Conservation (phyloP, 2,329 filamentous ascomycete genomes). For the Verticillium klebahnii region DNA sequence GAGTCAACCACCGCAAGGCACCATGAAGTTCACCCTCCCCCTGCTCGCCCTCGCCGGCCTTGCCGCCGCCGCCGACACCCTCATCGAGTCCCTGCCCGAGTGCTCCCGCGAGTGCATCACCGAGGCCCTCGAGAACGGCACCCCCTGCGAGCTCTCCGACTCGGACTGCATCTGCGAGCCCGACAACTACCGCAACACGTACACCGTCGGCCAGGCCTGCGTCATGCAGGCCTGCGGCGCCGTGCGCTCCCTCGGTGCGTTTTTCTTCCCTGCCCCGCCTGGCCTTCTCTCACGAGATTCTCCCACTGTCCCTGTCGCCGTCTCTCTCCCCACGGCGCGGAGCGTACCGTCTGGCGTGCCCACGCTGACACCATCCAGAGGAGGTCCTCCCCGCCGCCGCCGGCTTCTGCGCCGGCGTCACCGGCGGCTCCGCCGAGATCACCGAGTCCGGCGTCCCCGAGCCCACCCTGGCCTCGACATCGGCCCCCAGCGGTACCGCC, state of each 20-base stretch:
- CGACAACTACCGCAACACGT: slow-evolving; percentile 28
- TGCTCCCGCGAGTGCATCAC: slow-evolving; percentile 16
- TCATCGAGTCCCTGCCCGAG: slow-evolving; percentile 15
- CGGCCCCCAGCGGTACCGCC: neutral
- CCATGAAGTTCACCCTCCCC: slow-evolving; percentile 11
- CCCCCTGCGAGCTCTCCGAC: slow-evolving; percentile 15
- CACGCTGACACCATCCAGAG: slow-evolving; percentile 6
- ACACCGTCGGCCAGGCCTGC: slow-evolving; percentile 32
- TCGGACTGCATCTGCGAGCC: slow-evolving; percentile 16
- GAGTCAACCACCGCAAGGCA: neutral
- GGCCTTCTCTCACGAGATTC: neutral
- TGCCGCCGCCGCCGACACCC: slow-evolving; percentile 10
- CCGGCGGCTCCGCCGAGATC: slow-evolving; percentile 6
- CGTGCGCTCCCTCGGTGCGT: slow-evolving; percentile 18
- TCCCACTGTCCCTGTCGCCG: too few relatives aligned
- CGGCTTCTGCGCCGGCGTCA: slow-evolving; percentile 14
- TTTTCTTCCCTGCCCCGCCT: neutral
- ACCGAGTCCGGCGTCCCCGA: slow-evolving; percentile 1
- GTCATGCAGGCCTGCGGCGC: slow-evolving; percentile 38
- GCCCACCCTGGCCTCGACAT: neutral
- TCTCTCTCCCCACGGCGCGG: too few relatives aligned
- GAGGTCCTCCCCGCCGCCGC: slow-evolving; percentile 17
- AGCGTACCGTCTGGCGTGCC: too few relatives aligned
- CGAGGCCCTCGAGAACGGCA: slow-evolving; percentile 7
- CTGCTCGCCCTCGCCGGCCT: slow-evolving; percentile 9